A percentile compares a stretch with the other conserved stretches of the same genome.
phyloP scores from a whole-genome alignment of 1,139 yeast species.

The Candida sanyaensis region DNA sequence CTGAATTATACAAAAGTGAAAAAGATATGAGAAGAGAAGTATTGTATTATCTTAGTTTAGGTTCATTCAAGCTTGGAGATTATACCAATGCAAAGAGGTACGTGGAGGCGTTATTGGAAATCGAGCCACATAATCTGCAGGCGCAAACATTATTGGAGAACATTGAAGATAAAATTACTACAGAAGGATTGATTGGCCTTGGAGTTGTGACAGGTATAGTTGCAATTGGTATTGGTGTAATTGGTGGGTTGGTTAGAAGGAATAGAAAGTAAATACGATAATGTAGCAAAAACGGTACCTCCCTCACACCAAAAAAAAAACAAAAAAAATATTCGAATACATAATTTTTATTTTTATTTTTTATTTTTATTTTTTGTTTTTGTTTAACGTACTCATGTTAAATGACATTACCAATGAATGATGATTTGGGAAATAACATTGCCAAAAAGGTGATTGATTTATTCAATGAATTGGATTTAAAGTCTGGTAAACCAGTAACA shows the following conservation, averaged over 20 bases:
- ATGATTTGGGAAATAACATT: slow-evolving; percentile 17
- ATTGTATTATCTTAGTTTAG: slow-evolving; percentile 82
- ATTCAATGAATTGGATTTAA: slow-evolving; percentile 21
- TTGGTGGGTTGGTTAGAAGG: slow-evolving; percentile 57
- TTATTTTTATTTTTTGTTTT: too few species aligned
- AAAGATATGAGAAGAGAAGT: slow-evolving; percentile 89
- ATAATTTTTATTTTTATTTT: not conserved
- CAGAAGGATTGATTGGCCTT: slow-evolving; percentile 84
- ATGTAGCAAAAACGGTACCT: not conserved
- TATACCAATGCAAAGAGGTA: slow-evolving; percentile 84
- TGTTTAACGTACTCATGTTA: not conserved
- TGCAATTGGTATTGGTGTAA: slow-evolving; percentile 76
- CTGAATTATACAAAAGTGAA: slow-evolving; percentile 73
- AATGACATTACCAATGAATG: not conserved
- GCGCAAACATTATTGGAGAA: slow-evolving; percentile 69
- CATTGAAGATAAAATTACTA: slow-evolving; percentile 83
- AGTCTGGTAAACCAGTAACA: slow-evolving; percentile 55
- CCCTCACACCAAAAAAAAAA: not conserved
- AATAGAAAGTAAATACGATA: slow-evolving; percentile 20
- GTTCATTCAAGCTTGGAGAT: slow-evolving; percentile 87
- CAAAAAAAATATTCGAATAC: not conserved
- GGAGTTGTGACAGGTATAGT: slow-evolving; percentile 84
- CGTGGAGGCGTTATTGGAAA: slow-evolving; percentile 70
- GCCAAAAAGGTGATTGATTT: slow-evolving; percentile 18
- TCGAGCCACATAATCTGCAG: slow-evolving; percentile 85